These are phyloP conservation scores for Brasenia schreberi DNA, from an alignment of 164 flowering plant species.

Conservation along the genomic window DNA sequence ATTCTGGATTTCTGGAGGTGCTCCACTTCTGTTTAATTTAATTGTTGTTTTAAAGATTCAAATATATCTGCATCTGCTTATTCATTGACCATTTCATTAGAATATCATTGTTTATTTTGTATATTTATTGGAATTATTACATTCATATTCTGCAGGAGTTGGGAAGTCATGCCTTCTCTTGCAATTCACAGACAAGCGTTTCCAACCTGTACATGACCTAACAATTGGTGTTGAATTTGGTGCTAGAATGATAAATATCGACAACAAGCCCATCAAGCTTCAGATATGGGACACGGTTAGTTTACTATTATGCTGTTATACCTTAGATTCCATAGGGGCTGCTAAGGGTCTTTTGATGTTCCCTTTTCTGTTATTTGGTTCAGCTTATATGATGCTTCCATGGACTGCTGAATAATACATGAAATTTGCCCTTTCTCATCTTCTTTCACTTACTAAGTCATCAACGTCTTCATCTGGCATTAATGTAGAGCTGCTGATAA, in stretches of 20 bases:
- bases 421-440: too few relatives aligned
- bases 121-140: background rate
- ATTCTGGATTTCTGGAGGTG: too few relatives aligned
- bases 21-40: too few relatives aligned
- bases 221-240: constrained; percentile 84
- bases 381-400: too few relatives aligned
- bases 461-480: too few relatives aligned
- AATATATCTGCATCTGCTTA: too few relatives aligned
- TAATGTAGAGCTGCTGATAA: too few relatives aligned
- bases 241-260: constrained; percentile 73
- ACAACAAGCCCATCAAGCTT: constrained; percentile 58
- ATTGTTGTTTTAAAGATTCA: too few relatives aligned
- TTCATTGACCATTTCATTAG: too few relatives aligned
- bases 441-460: too few relatives aligned
- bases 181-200: constrained; percentile 75
- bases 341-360: background rate
- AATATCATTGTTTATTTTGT: background rate
- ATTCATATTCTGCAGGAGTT: constrained; percentile 28
- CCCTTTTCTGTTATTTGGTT: too few relatives aligned
- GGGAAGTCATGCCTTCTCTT: constrained; percentile 78
- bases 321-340: background rate
- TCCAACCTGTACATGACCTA: constrained; percentile 73
- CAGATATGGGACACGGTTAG: constrained; percentile 74
- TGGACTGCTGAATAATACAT: too few relatives aligned
- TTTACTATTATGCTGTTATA: background rate